phyloP scores from a whole-genome alignment of 768 basidiomycete species.

The Hydnomerulius pinastri region DNA sequence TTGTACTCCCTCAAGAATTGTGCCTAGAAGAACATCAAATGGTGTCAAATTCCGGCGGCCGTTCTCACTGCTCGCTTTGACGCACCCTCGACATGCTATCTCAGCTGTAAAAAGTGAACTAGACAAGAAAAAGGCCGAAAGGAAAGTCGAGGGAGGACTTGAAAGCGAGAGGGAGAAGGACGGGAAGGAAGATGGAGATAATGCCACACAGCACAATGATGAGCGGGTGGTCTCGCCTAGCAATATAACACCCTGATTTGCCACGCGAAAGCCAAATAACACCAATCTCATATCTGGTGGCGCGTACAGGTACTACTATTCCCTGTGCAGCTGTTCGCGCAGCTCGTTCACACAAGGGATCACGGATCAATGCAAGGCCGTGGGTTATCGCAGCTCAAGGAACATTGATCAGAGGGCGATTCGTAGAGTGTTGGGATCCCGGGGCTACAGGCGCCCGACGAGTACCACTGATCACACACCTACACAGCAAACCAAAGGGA shows the following conservation, averaged over 20 bases:
- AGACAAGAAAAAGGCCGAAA: not conserved
- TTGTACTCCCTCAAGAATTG: slow-evolving; percentile 97
- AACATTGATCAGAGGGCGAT: too few relatives aligned
- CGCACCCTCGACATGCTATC: slow-evolving; percentile 33
- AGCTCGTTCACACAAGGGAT: not conserved
- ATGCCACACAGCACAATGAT: slow-evolving; percentile 3
- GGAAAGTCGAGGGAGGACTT: not conserved
- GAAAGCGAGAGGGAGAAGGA: not conserved
- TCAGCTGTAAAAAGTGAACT: slow-evolving; percentile 5
- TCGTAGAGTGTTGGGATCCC: too few relatives aligned
- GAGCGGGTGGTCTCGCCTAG: not conserved
- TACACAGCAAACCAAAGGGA: too few relatives aligned
- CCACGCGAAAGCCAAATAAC: slow-evolving; percentile 24
- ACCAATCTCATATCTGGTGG: slow-evolving; percentile 21
- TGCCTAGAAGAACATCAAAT: slow-evolving; percentile 45
- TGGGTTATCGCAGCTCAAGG: too few relatives aligned
- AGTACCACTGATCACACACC: too few relatives aligned
- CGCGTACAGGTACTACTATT: not conserved
- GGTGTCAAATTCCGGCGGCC: not conserved
- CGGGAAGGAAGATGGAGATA: slow-evolving; percentile 13
- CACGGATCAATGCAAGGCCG: too few relatives aligned
- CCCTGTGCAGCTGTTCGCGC: not conserved
- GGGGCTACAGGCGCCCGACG: too few relatives aligned
- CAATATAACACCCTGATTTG: slow-evolving; percentile 14
- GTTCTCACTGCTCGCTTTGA: not conserved